Conservation (phyloP, 208 protist species). For the Leptomonas pyrrhocoris region DNA sequence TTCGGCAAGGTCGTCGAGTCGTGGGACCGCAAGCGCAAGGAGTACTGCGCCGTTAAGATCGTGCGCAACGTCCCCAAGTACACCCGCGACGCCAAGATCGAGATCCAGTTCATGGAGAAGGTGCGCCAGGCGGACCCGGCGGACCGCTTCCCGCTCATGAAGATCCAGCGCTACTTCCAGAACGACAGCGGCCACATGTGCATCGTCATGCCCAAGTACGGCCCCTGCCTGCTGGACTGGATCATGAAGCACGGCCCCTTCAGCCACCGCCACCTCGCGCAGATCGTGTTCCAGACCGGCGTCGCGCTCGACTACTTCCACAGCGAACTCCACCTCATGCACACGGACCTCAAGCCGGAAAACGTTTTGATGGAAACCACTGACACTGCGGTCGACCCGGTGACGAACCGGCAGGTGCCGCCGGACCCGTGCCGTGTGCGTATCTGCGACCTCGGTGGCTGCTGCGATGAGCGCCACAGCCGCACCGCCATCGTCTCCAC, state of each 20-base stretch:
- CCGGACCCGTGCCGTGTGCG: conserved; percentile 56
- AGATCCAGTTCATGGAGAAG: conserved; percentile 88
- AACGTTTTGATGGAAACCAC: conserved; percentile 81
- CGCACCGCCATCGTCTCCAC: conserved; percentile 43
- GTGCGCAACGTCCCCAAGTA: conserved; percentile 87
- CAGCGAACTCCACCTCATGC: conserved; percentile 72
- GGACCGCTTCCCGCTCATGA: conserved; percentile 80
- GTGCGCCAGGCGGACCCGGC: conserved; percentile 62
- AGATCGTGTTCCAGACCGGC: conserved; percentile 79
- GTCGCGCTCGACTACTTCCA: conserved; percentile 81
- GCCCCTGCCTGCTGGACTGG: conserved; percentile 83
- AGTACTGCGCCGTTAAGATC: conserved; percentile 91
- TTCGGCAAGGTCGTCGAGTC: too few species aligned
- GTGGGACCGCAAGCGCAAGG: conserved; percentile 87
- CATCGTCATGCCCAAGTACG: conserved; percentile 75
- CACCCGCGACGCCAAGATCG: conserved; percentile 85
- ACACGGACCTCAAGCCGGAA: conserved; percentile 86
- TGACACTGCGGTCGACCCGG: conserved; percentile 79
- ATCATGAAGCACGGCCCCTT: conserved; percentile 81
- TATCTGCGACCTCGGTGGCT: conserved; percentile 67
- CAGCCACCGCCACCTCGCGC: conserved; percentile 70
- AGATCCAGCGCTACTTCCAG: conserved; percentile 84
- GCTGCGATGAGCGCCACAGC: conserved; percentile 42
- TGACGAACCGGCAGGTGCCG: conserved; percentile 40
- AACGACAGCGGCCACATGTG: conserved; percentile 85